Percentiles rank a stretch among this genome's conserved stretches.
Evolutionary conservation across 2,329 filamentous ascomycete species (phyloP).

Genomic region (Fusarium verrucosum): DNA sequence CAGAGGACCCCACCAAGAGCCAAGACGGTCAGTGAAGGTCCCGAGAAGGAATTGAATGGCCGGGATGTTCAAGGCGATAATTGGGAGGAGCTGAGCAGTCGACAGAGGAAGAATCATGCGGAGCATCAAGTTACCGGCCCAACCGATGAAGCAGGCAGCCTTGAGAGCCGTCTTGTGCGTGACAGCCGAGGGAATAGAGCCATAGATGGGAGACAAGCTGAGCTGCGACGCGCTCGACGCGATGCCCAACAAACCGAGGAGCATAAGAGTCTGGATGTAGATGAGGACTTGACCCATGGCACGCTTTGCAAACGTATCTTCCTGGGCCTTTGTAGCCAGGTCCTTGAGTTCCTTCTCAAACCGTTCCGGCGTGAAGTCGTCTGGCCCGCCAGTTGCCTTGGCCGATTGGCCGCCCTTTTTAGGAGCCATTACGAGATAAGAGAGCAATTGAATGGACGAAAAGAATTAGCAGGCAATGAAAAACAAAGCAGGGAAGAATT

Average conservation of each 20-base stretch:
- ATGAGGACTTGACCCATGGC: constrained; percentile 51
- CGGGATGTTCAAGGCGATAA: constrained; percentile 80
- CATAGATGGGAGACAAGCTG: constrained; percentile 86
- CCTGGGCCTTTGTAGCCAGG: constrained; percentile 57
- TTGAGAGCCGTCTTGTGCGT: constrained; percentile 76
- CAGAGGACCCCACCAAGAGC: constrained; percentile 76
- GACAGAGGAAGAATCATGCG: constrained; percentile 56
- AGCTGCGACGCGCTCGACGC: constrained; percentile 77
- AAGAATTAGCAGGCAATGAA: constrained; percentile 11
- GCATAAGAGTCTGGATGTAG: constrained; percentile 48
- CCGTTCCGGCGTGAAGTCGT: constrained; percentile 58
- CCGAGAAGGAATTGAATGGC: constrained; percentile 77
- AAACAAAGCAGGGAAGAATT: constrained; percentile 1
- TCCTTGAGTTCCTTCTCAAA: constrained; percentile 64
- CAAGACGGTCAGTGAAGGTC: constrained; percentile 70
- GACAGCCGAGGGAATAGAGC: constrained; percentile 78
- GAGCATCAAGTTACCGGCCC: constrained; percentile 71
- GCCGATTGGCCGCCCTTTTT: constrained; percentile 26
- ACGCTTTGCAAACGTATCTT: constrained; percentile 47
- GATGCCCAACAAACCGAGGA: constrained; percentile 58
- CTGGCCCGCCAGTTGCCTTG: constrained; percentile 39
- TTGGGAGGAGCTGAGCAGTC: constrained; percentile 67
- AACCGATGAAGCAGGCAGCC: constrained; percentile 74
- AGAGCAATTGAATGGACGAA: neutral
- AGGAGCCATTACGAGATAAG: constrained; percentile 32